Percentiles rank a stretch among this genome's conserved stretches.
phyloP scores from a whole-genome alignment of 2,329 filamentous ascomycete species.

The Sclerotinia glacialis region DNA sequence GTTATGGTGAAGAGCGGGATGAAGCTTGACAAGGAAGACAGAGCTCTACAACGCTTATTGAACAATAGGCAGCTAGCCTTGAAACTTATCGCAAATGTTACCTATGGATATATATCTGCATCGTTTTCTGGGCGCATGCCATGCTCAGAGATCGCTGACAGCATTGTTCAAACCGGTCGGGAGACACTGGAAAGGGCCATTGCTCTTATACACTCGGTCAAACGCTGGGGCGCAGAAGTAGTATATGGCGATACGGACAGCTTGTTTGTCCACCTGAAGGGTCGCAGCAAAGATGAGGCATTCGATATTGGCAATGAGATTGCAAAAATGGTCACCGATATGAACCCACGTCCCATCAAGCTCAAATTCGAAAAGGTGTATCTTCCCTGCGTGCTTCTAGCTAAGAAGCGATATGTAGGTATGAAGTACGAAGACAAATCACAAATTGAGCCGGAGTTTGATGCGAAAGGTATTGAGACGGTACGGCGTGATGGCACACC shows the following conservation, averaged over 20 bases:
- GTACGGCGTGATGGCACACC: constrained; percentile 92
- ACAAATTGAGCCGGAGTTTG: constrained; percentile 82
- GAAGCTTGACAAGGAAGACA: constrained; percentile 90
- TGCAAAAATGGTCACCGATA: constrained; percentile 77
- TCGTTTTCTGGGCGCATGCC: constrained; percentile 98
- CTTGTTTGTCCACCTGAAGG: constrained; percentile 85
- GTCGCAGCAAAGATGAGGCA: constrained; percentile 80
- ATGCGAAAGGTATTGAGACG: constrained; percentile 98
- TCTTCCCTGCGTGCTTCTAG: constrained; percentile 86
- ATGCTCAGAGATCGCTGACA: constrained; percentile 95
- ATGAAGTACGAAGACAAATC: constrained; percentile 86
- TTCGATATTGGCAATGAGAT: constrained; percentile 94
- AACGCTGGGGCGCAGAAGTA: constrained; percentile 89
- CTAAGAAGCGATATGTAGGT: constrained; percentile 97
- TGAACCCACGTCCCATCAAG: constrained; percentile 88
- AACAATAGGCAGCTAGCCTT: constrained; percentile 93
- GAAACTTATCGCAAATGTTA: constrained; percentile 97
- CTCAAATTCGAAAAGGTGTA: constrained; percentile 99
- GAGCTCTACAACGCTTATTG: constrained; percentile 75
- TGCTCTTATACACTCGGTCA: constrained; percentile 82
- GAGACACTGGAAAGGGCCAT: constrained; percentile 95
- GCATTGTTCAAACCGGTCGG: constrained; percentile 92
- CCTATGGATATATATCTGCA: constrained; percentile 95
- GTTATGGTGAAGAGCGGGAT: constrained; percentile 98
- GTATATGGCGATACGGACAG: constrained; percentile 98